phyloP scores from a whole-genome alignment of 345 rosid species.

The Pugionium cornutum region DNA sequence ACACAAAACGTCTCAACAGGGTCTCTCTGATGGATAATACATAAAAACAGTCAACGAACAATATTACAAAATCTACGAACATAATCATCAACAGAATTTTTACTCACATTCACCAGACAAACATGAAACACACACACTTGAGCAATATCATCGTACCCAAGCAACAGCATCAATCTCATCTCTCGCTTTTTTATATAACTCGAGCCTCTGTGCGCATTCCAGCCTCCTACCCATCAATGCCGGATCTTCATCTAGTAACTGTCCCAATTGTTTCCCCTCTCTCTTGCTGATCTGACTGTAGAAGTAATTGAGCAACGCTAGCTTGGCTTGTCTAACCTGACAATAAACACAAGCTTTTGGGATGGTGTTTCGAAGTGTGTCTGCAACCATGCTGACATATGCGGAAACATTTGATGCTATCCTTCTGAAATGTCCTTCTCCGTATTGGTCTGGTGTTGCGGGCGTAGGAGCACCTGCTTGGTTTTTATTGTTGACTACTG shows the following conservation, averaged over 20 bases:
- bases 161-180: constrained; percentile 76
- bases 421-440: constrained; percentile 73
- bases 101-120: too few relatives aligned
- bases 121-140: too few relatives aligned
- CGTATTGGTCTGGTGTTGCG: constrained; percentile 53
- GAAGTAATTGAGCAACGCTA: constrained; percentile 67
- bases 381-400: constrained; percentile 72
- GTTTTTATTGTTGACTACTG: constrained; percentile 32
- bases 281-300: constrained; percentile 66
- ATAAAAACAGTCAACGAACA: not conserved
- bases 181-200: constrained; percentile 65
- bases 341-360: constrained; percentile 80
- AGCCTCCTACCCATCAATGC: constrained; percentile 71
- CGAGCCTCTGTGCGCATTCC: constrained; percentile 67
- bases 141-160: constrained; percentile 38
- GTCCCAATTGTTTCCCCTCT: constrained; percentile 64
- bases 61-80: constrained; percentile 17
- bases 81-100: constrained; percentile 1
- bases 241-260: constrained; percentile 69
- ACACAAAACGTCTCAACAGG: constrained; percentile 3
- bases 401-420: constrained; percentile 77
- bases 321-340: constrained; percentile 83
- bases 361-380: constrained; percentile 62
- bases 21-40: not conserved
- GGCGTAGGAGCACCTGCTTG: constrained; percentile 34